Evolutionary conservation across 2,329 filamentous ascomycete species (phyloP).

Genomic region (Paraphoma sp.): DNA sequence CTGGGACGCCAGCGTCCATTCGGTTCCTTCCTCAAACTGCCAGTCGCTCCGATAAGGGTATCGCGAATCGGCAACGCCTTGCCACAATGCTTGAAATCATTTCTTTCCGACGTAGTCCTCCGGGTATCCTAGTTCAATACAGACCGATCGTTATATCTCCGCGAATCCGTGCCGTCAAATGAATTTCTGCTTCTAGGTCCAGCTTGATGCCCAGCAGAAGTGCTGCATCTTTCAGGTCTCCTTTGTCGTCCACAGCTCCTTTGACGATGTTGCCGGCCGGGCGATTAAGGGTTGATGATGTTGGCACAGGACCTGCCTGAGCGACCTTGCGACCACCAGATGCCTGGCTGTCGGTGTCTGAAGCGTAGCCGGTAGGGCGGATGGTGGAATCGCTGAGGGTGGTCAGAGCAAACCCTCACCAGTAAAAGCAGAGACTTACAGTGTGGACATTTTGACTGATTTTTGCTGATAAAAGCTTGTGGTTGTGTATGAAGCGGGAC

Average conservation of each 20-base stretch:
- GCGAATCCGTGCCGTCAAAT: slow-evolving; percentile 65
- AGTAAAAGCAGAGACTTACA: slow-evolving; percentile 22
- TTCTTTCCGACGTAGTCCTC: not conserved
- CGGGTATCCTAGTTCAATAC: slow-evolving; percentile 50
- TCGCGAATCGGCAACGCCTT: too few species aligned
- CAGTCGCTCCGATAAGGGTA: not conserved
- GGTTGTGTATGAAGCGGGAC: not conserved
- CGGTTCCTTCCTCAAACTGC: not conserved
- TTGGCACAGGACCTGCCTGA: slow-evolving; percentile 41
- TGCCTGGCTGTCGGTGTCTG: slow-evolving; percentile 51
- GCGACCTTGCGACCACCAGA: slow-evolving; percentile 46
- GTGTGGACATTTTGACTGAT: slow-evolving; percentile 32
- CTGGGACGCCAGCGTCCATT: not conserved
- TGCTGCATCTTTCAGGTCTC: slow-evolving; percentile 64
- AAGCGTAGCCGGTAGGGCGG: slow-evolving; percentile 39
- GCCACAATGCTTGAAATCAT: not conserved
- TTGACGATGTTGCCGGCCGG: slow-evolving; percentile 58
- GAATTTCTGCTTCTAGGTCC: slow-evolving; percentile 68
- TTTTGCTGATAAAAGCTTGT: not conserved
- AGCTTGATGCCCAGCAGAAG: slow-evolving; percentile 69
- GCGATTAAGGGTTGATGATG: slow-evolving; percentile 48
- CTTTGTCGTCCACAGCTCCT: slow-evolving; percentile 64
- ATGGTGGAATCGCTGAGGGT: slow-evolving; percentile 31
- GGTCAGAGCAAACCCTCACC: slow-evolving; percentile 3
- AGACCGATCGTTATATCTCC: slow-evolving; percentile 68